Percentiles rank a stretch among this genome's conserved stretches.
Evolutionary conservation across 2,329 filamentous ascomycete species (phyloP).

Genomic region (Paraphoma sp.): DNA sequence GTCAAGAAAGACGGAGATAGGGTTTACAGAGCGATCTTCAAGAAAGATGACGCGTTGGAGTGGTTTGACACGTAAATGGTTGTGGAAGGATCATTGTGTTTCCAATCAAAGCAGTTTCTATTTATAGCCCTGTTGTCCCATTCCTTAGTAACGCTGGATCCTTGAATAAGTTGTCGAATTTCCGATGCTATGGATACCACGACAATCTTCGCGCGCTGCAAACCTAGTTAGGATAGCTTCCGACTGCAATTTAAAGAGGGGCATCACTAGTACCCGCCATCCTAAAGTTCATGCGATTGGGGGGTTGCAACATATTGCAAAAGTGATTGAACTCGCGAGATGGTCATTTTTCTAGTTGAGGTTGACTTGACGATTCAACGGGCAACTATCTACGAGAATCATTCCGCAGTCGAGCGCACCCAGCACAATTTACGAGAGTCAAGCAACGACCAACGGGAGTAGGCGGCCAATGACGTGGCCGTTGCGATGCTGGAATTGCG

Average conservation of each 20-base stretch:
- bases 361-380: no score
- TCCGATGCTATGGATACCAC: not conserved
- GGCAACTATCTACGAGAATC: no score
- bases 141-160: not conserved
- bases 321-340: no score
- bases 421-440: no score
- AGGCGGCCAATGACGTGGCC: no score
- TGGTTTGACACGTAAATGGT: slow-evolving; percentile 43
- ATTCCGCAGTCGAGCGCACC: no score
- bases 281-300: no score
- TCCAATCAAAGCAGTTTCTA: not conserved
- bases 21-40: slow-evolving; percentile 42
- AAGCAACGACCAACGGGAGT: no score
- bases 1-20: slow-evolving; percentile 37
- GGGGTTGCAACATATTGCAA: no score
- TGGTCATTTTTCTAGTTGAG: no score
- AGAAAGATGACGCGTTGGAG: slow-evolving; percentile 35
- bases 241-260: not conserved
- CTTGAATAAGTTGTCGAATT: not conserved
- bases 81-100: not conserved
- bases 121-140: not conserved
- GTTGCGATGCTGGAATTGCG: no score
- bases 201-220: not conserved
- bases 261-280: no score
- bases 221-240: not conserved